A percentile compares a stretch with the other conserved stretches of the same genome.
Conservation (phyloP, 805 yeast species). For the Schwanniomyces pseudopolymorphus region DNA sequence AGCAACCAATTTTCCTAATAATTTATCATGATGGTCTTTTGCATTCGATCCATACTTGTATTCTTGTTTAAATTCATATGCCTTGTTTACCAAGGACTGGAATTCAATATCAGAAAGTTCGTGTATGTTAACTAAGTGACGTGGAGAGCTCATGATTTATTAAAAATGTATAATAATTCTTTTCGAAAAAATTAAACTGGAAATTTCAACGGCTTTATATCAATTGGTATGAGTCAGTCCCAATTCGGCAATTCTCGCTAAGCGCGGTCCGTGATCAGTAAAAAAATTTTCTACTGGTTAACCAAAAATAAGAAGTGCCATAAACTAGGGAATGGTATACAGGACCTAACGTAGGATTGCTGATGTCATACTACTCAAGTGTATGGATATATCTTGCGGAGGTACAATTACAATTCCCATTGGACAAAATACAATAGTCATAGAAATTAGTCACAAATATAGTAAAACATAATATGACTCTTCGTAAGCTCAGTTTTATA, state of each 20-base stretch:
- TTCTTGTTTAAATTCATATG: conserved; percentile 57
- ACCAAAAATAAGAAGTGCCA: not conserved
- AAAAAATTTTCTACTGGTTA: not conserved
- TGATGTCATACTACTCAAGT: not conserved
- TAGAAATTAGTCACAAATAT: not conserved
- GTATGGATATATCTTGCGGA: not conserved
- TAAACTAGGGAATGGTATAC: not conserved
- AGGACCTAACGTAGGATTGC: not conserved
- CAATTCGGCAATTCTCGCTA: conserved; percentile 5
- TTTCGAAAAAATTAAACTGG: not conserved
- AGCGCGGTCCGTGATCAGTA: conserved; percentile 8
- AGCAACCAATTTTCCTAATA: conserved; percentile 75
- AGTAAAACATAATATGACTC: too few relatives aligned
- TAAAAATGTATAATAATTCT: not conserved
- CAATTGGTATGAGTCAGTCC: conserved; percentile 4
- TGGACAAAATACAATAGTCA: not conserved
- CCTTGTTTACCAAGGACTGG: conserved; percentile 62
- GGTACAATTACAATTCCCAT: not conserved
- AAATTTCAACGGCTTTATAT: not conserved
- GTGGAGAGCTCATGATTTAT: conserved; percentile 25
- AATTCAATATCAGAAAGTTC: conserved; percentile 72
- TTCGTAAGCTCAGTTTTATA: too few relatives aligned
- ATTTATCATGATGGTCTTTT: conserved; percentile 40
- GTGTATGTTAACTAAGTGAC: conserved; percentile 77
- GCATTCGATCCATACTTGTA: conserved; percentile 50